Conservation (phyloP, 345 rosid species). For the Brassica nigra region DNA sequence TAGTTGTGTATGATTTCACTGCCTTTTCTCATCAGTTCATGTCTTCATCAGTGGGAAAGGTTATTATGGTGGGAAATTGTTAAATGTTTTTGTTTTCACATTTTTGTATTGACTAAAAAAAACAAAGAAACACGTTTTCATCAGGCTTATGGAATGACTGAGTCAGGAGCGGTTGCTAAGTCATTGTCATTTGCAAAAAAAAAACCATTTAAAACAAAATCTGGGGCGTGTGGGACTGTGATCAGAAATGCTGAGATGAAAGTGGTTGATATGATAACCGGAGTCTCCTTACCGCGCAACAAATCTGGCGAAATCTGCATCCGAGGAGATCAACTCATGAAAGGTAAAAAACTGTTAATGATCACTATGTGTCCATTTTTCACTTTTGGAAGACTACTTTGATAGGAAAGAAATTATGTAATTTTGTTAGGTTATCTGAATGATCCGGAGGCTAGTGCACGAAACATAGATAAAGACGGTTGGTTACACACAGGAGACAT, state of each 20-base stretch:
- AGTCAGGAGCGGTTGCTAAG: background rate
- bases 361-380: no score
- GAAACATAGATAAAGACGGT: background rate
- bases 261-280: background rate
- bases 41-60: background rate
- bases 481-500: background rate
- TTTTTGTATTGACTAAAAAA: background rate
- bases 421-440: background rate
- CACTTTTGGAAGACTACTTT: no score
- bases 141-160: background rate
- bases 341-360: background rate
- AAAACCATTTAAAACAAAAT: background rate
- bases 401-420: background rate
- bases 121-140: background rate
- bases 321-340: background rate
- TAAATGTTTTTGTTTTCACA: slow-evolving; percentile 45
- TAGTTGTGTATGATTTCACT: background rate
- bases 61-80: background rate
- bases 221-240: background rate
- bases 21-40: no score
- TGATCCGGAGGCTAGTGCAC: background rate
- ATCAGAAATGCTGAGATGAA: background rate
- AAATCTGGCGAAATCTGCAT: background rate
- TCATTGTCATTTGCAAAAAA: background rate
- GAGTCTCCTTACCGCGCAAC: background rate